phyloP scores from a whole-genome alignment of 768 basidiomycete genomes.

The Atractiella rhizophila region DNA sequence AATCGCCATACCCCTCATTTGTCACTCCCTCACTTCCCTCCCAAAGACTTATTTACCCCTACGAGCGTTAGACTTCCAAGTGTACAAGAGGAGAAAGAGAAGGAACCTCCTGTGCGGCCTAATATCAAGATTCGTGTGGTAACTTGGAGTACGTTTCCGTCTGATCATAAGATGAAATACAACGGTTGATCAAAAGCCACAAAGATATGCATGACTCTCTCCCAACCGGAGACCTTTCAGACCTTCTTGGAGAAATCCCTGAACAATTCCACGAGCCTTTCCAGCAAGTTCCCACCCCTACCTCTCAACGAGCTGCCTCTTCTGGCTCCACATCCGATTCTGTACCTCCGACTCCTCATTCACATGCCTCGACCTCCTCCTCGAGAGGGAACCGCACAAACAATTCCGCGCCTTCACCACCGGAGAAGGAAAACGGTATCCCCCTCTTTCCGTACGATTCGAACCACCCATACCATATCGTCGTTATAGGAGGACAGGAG shows the following conservation, averaged over 20 bases:
- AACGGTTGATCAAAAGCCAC: no score
- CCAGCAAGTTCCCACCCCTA: neutral
- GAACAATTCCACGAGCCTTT: neutral
- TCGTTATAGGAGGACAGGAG: conserved; percentile 16
- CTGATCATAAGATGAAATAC: no score
- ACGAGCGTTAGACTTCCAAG: no score
- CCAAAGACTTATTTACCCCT: no score
- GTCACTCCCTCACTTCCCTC: no score
- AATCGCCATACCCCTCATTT: no score
- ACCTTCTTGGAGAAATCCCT: conserved; percentile 13
- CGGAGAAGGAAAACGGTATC: neutral
- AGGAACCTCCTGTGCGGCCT: no score
- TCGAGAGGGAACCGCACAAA: conserved; percentile 3
- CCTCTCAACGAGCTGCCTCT: neutral
- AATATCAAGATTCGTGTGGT: conserved; percentile 10
- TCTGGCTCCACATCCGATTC: neutral
- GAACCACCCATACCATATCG: conserved; percentile 14
- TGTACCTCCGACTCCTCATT: neutral
- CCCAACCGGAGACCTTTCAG: conserved; percentile 14
- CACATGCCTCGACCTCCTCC: neutral
- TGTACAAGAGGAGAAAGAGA: no score
- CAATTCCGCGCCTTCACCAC: neutral
- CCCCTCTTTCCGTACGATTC: conserved; percentile 6
- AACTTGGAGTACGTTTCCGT: no score
- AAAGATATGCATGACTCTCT: conserved; percentile 15